Conservation (phyloP, 2,329 filamentous ascomycete species). For the Fusarium bactridioides region DNA sequence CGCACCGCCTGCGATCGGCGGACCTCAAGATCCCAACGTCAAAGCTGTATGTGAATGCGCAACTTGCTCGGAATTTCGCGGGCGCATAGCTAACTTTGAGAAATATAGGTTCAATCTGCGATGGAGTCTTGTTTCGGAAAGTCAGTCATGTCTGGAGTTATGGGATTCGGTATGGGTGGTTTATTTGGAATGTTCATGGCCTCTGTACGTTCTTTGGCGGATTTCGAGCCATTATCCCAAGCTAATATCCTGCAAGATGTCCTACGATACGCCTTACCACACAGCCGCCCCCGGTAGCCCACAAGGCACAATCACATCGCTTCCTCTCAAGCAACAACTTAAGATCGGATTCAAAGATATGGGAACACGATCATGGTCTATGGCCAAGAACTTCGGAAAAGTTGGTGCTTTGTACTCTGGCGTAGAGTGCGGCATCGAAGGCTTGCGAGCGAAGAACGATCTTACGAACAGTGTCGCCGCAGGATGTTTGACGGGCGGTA, state of each 20-base stretch:
- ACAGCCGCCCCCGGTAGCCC: conserved; percentile 51
- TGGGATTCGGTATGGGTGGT: conserved; percentile 93
- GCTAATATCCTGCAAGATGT: conserved; percentile 71
- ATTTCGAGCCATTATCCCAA: background rate
- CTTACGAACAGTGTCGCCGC: conserved; percentile 85
- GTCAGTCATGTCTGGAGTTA: conserved; percentile 86
- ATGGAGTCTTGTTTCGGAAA: conserved; percentile 96
- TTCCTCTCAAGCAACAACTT: conserved; percentile 86
- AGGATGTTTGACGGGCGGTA: conserved; percentile 90
- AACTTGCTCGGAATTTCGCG: background rate
- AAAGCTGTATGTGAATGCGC: conserved; percentile 53
- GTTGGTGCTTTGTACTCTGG: conserved; percentile 91
- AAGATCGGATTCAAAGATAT: conserved; percentile 91
- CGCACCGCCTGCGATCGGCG: conserved; percentile 39
- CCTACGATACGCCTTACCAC: conserved; percentile 92
- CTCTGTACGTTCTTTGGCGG: conserved; percentile 67
- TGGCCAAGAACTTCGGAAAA: conserved; percentile 93
- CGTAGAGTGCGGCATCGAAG: conserved; percentile 96
- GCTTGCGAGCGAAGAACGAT: conserved; percentile 92
- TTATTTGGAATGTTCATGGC: conserved; percentile 98
- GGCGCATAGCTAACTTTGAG: conserved; percentile 3
- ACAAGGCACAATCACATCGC: conserved; percentile 57
- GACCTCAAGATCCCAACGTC: conserved; percentile 59
- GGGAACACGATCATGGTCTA: conserved; percentile 82
- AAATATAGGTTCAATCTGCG: conserved; percentile 74